Conservation (phyloP, 2,329 filamentous ascomycete genomes). For the Parasarocladium wereldwijsianum region DNA sequence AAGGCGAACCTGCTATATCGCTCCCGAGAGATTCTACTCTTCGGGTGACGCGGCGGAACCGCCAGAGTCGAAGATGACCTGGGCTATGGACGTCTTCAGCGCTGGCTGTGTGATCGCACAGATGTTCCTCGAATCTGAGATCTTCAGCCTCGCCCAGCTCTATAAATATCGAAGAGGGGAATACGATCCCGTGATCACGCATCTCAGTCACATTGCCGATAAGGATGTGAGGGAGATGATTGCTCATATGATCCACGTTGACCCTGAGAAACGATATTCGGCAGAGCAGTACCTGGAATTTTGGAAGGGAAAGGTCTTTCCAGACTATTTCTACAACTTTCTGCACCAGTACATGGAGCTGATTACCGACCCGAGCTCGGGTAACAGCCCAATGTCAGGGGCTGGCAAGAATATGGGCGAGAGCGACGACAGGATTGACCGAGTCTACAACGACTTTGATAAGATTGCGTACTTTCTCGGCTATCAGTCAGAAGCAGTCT, state of each 20-base stretch:
- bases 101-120: slow-evolving; percentile 94
- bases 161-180: slow-evolving; percentile 89
- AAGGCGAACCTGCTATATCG: slow-evolving; percentile 83
- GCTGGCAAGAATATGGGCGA: slow-evolving; percentile 60
- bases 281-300: slow-evolving; percentile 90
- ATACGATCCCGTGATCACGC: slow-evolving; percentile 71
- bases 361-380: slow-evolving; percentile 79
- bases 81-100: slow-evolving; percentile 99
- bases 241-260: slow-evolving; percentile 87
- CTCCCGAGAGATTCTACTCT: slow-evolving; percentile 78
- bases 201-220: slow-evolving; percentile 77
- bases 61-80: slow-evolving; percentile 48
- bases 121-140: slow-evolving; percentile 83
- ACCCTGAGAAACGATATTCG: slow-evolving; percentile 81
- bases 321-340: slow-evolving; percentile 94
- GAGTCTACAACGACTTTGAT: slow-evolving; percentile 88
- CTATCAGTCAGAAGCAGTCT: slow-evolving; percentile 39
- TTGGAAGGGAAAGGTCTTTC: slow-evolving; percentile 85
- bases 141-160: slow-evolving; percentile 94
- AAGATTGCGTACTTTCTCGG: slow-evolving; percentile 94
- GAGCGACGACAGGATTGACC: slow-evolving; percentile 84
- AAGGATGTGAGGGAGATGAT: slow-evolving; percentile 78
- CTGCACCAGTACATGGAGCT: slow-evolving; percentile 95
- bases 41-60: slow-evolving; percentile 43
- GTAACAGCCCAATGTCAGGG: slow-evolving; percentile 55